These are phyloP conservation scores for Singerocomus inundabilis DNA, from an alignment of 1,284 basidiomycete genomes.

Conservation along the genomic window DNA sequence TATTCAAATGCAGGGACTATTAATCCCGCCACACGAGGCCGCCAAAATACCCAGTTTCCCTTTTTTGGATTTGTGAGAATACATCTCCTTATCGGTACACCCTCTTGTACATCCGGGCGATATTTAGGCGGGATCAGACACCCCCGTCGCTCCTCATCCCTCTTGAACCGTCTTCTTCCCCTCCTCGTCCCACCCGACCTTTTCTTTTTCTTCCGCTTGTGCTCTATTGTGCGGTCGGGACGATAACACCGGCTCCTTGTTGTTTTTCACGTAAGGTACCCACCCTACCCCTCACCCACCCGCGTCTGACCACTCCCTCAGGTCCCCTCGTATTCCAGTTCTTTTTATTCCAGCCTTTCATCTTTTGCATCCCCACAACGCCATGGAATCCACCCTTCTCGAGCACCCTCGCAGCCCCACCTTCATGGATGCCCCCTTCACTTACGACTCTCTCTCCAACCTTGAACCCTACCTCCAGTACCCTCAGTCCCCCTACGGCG, in stretches of 20 bases:
- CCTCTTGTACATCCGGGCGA: conserved; percentile 4
- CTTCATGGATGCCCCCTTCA: conserved; percentile 58
- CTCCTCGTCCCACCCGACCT: conserved; percentile 32
- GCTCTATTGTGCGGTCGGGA: conserved; percentile 35
- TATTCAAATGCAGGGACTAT: conserved; percentile 31
- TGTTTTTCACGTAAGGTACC: conserved; percentile 34
- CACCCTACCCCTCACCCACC: not conserved
- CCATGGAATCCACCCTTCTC: conserved; percentile 50
- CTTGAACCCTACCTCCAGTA: conserved; percentile 50
- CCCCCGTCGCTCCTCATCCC: conserved; percentile 26
- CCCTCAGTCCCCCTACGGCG: conserved; percentile 46
- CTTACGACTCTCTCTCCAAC: conserved; percentile 57
- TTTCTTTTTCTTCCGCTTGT: conserved; percentile 36
- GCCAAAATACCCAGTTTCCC: conserved; percentile 25
- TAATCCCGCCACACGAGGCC: conserved; percentile 36
- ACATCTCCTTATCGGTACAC: conserved; percentile 11
- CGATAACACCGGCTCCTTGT: conserved; percentile 33
- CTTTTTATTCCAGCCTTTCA: conserved; percentile 36
- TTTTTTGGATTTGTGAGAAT: conserved; percentile 14
- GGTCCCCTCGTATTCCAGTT: conserved; percentile 36
- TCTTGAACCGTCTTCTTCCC: conserved; percentile 10
- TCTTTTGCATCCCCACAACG: conserved; percentile 25
- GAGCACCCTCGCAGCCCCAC: conserved; percentile 46
- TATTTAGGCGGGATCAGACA: conserved; percentile 36
- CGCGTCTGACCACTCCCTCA: too few relatives aligned